These are phyloP conservation scores for Pseudogymnoascus sp. DNA, from an alignment of 2,329 filamentous ascomycete species.

Conservation along the genomic window DNA sequence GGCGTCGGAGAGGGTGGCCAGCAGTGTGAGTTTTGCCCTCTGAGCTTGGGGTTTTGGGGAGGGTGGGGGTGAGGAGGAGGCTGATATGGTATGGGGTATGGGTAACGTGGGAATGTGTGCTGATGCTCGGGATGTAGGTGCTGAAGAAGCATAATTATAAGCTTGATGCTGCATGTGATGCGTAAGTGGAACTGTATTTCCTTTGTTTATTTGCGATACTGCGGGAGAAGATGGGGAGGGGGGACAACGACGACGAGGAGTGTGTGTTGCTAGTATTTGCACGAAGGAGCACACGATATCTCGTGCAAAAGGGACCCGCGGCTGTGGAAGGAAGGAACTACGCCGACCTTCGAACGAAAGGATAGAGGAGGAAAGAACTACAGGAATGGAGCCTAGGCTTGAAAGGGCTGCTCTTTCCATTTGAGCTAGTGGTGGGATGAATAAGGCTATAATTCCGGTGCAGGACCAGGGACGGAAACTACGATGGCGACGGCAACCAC, in stretches of 20 bases:
- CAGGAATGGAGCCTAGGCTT: neutral
- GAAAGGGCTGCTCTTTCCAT: neutral
- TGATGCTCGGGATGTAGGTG: conserved; percentile 20
- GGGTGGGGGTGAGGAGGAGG: neutral
- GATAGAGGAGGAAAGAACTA: neutral
- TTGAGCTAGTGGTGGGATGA: neutral
- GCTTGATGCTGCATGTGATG: conserved; percentile 30
- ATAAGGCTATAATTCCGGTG: neutral
- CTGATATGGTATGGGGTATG: neutral
- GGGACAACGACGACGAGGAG: neutral
- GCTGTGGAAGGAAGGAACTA: neutral
- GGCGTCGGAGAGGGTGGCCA: conserved; percentile 23
- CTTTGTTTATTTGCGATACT: conserved; percentile 2
- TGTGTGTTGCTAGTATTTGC: neutral
- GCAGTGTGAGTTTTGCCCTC: conserved; percentile 17
- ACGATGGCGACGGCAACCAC: neutral
- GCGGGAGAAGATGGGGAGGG: neutral
- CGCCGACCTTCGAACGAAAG: neutral
- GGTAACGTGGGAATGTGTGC: neutral
- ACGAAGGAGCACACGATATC: neutral
- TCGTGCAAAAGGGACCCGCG: neutral
- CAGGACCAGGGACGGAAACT: neutral
- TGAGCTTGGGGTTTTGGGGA: neutral
- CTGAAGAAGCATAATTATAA: conserved; percentile 31
- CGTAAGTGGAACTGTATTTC: conserved; percentile 26